phyloP scores from a whole-genome alignment of 805 yeast genomes.

The Zygoascus tannicola region DNA sequence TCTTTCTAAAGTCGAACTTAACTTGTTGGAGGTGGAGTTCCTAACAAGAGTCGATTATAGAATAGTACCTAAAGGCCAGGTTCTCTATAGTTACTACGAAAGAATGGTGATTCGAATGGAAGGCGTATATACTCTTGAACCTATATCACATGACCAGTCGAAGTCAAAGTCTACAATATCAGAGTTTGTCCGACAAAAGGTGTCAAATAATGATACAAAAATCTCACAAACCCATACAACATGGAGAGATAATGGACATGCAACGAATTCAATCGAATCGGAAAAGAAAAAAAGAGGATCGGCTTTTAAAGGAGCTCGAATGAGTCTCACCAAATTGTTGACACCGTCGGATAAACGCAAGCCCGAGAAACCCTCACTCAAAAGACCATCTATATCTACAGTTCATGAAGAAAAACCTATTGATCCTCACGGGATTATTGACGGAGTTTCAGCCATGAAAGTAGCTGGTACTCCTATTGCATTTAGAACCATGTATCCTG shows the following conservation, averaged over 20 bases:
- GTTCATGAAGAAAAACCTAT: neutral
- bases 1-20: slow-evolving; percentile 70
- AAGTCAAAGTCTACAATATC: too few species aligned
- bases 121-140: slow-evolving; percentile 14
- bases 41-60: slow-evolving; percentile 70
- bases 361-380: neutral
- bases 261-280: neutral
- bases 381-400: neutral
- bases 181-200: too few species aligned
- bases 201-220: neutral
- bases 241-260: too few species aligned
- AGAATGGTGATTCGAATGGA: slow-evolving; percentile 25
- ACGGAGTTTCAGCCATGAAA: neutral
- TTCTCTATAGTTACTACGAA: slow-evolving; percentile 28
- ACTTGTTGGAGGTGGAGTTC: slow-evolving; percentile 82
- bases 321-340: neutral
- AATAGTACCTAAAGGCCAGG: slow-evolving; percentile 43
- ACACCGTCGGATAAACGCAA: neutral
- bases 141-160: neutral
- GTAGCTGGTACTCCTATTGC: neutral
- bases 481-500: neutral
- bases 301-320: neutral
- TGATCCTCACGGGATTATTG: neutral
- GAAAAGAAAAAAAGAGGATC: neutral
- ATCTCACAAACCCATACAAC: neutral